Evolutionary conservation across 1,284 basidiomycete species (phyloP).

Genomic region (Fomitopsis betulina): DNA sequence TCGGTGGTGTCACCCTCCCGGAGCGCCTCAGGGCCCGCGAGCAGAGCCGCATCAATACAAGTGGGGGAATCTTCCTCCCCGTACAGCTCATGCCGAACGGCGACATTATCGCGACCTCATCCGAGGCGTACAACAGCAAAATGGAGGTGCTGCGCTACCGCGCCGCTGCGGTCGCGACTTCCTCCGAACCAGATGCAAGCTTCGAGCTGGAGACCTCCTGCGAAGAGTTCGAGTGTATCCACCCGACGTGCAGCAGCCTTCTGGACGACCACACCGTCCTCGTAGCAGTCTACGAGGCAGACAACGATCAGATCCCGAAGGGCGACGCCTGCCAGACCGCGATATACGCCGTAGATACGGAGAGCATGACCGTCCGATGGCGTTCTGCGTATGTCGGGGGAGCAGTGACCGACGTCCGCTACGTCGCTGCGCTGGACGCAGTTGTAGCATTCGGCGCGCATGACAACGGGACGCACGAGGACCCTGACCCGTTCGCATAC

Average conservation of each 20-base stretch:
- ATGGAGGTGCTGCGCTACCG: background rate
- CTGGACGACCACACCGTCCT: background rate
- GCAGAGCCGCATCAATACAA: background rate
- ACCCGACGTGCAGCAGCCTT: background rate
- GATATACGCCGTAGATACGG: background rate
- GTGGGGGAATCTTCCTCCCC: background rate
- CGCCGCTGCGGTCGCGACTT: background rate
- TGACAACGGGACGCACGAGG: background rate
- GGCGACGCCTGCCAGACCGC: background rate
- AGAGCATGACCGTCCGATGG: background rate
- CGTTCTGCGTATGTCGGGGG: background rate
- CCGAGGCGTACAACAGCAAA: background rate
- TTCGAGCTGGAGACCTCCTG: background rate
- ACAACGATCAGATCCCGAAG: too few species aligned
- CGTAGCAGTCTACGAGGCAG: background rate
- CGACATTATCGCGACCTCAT: background rate
- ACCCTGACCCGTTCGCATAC: background rate
- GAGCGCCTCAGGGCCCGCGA: background rate
- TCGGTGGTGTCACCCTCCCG: background rate
- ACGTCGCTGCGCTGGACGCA: background rate
- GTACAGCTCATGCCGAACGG: background rate
- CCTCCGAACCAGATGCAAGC: background rate
- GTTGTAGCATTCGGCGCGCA: background rate
- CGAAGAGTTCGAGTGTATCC: background rate
- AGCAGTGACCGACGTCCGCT: background rate